A percentile compares a stretch with the other conserved stretches of the same genome.
Conservation (phyloP, 2,329 filamentous ascomycete genomes). For the Coniochaeta sp. region DNA sequence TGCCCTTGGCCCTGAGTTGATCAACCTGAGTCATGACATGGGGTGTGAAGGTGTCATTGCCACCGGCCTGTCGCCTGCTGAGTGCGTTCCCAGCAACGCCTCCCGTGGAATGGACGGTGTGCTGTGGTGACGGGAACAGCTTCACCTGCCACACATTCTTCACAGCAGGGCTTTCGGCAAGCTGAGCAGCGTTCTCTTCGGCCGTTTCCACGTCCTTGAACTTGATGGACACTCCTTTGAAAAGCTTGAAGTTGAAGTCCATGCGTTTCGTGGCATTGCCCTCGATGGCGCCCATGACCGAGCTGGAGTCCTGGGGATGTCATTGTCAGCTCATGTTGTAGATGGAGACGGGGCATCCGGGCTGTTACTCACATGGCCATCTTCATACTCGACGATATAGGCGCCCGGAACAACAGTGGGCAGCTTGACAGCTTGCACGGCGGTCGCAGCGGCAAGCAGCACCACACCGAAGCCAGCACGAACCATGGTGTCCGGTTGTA, state of each 20-base stretch:
- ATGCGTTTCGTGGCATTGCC: constrained; percentile 36
- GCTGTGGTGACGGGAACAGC: constrained; percentile 34
- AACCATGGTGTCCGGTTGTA: constrained; percentile 23
- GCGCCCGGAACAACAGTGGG: constrained; percentile 32
- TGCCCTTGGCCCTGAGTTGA: constrained; percentile 39
- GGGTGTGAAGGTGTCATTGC: constrained; percentile 35
- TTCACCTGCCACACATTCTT: constrained; percentile 43
- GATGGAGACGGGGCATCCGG: constrained; percentile 3
- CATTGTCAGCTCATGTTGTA: neutral
- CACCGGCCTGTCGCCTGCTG: constrained; percentile 23
- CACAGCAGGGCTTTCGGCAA: constrained; percentile 35
- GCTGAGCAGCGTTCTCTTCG: constrained; percentile 31
- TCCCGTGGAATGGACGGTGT: constrained; percentile 38
- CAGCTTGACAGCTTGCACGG: constrained; percentile 18
- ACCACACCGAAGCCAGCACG: constrained; percentile 24
- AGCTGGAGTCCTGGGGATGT: constrained; percentile 28
- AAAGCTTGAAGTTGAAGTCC: constrained; percentile 42
- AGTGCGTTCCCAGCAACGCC: constrained; percentile 18
- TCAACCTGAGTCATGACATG: constrained; percentile 52
- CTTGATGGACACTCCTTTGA: constrained; percentile 48
- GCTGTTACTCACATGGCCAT: constrained; percentile 32
- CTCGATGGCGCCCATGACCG: constrained; percentile 29
- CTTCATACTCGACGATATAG: constrained; percentile 48
- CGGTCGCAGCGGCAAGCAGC: constrained; percentile 26
- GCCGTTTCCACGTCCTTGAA: constrained; percentile 39